Percentiles rank a stretch among this genome's conserved stretches.
Evolutionary conservation across 1,284 basidiomycete genomes (phyloP).

Genomic region (Mrakiaceae sp.): DNA sequence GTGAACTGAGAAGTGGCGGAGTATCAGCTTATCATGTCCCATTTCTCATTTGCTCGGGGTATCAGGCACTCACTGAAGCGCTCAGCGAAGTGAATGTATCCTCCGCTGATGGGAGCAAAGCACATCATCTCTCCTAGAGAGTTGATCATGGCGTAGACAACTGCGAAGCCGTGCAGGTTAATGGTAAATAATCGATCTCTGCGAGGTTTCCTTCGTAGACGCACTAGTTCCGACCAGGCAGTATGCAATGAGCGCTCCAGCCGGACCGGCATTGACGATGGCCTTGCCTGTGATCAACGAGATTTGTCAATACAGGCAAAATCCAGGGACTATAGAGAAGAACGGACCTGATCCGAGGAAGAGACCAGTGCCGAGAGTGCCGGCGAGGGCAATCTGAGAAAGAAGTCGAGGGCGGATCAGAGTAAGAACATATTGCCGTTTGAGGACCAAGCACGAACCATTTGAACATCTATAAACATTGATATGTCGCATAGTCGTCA

Average conservation of each 20-base stretch:
- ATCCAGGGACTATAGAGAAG: too few species aligned
- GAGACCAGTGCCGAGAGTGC: conserved; percentile 47
- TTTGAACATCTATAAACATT: conserved; percentile 22
- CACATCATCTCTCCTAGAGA: conserved; percentile 33
- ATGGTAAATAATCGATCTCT: neutral
- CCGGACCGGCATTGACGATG: conserved; percentile 37
- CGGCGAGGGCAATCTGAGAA: conserved; percentile 27
- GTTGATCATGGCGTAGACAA: conserved; percentile 23
- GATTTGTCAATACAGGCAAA: too few species aligned
- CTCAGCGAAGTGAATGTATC: conserved; percentile 24
- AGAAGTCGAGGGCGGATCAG: conserved; percentile 27
- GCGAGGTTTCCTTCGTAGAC: neutral
- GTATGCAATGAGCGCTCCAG: conserved; percentile 26
- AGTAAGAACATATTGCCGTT: neutral
- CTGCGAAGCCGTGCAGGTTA: conserved; percentile 28
- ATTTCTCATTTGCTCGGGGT: too few species aligned
- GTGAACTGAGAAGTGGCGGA: conserved; percentile 16
- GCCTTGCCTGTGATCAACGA: conserved; percentile 38
- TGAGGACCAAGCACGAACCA: neutral
- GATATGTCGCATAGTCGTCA: too few species aligned
- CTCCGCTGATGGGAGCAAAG: conserved; percentile 30
- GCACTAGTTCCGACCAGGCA: neutral
- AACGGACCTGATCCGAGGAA: conserved; percentile 60
- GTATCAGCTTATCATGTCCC: too few species aligned
- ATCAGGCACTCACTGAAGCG: conserved; percentile 18